Base-by-base conservation (phyloP, 148 eudicot genomes). In the Cornus florida region DNA sequence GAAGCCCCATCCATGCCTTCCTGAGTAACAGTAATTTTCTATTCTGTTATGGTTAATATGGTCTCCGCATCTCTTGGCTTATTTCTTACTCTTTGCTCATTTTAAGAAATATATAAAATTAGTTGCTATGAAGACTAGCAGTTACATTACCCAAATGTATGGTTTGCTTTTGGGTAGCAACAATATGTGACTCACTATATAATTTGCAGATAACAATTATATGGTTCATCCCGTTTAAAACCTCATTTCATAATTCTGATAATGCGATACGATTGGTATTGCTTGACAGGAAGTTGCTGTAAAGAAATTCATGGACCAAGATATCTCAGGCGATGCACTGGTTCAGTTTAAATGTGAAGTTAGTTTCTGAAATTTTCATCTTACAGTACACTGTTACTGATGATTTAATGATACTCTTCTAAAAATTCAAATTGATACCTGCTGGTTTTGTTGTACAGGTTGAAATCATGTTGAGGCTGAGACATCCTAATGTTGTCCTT, bases 401-500 rank as follows among this genome's bases (percentile, higher is more conserved):
- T 65, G 16, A 17, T 59, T 38, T 10, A 33, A 22, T 59, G 24
- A 17, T 16, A 43, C 11, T 73, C 43, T 72, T 68, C 68, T 72
- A 14, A 23, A 20, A 77, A 32, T 86, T 35, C 32, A 69, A 70
- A 20, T 46, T 35, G 31, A n/a, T 65, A 17, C 7, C 60, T 39
- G 11, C 23, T 75, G 73, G 75, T 80, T 89, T 77, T 74, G 75
- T 78, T 73, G 20, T 86, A 84, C 86, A 96, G 99, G 90, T 93
- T 69, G 98, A 94, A 83, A 88, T 96, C 81, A 94, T 96, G 99
- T 85, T 91, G 87, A 92, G 99, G 80, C 78, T 96, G 87, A 96
- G 95, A 81, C 99, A 96, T 85, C 99, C 99, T 64, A 96, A 96
- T 88, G 94, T 96, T 31, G 99, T 96, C 84, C 98, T 96, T 81